Percentiles rank a stretch among this genome's conserved stretches.
Evolutionary conservation across 2,329 filamentous ascomycete genomes (phyloP).

Genomic region (Diplodia corticola): DNA sequence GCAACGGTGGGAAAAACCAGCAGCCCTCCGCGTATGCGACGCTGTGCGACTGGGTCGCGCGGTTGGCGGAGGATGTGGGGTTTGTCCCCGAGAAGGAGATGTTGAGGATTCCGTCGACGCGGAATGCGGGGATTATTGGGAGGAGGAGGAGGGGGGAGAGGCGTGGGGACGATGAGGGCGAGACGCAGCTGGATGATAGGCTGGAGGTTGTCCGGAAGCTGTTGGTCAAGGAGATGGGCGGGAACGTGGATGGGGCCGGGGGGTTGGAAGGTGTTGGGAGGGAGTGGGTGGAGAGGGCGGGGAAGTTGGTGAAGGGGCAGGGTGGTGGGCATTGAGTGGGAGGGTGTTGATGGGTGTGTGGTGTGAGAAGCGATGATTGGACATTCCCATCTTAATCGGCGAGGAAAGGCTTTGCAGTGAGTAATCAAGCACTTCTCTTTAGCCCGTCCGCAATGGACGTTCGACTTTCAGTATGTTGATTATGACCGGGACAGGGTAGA

Average conservation of each 20-base stretch:
- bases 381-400: no score
- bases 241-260: conserved; percentile 38
- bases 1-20: conserved; percentile 30
- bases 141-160: conserved; percentile 40
- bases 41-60: conserved; percentile 74
- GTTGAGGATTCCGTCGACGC: conserved; percentile 86
- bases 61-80: conserved; percentile 69
- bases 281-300: conserved; percentile 55
- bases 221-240: conserved; percentile 54
- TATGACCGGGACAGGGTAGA: no score
- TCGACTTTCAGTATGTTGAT: no score
- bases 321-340: conserved; percentile 45
- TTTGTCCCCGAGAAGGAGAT: conserved; percentile 80
- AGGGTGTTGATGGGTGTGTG: no score
- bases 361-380: no score
- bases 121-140: conserved; percentile 81
- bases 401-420: no score
- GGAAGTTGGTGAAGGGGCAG: conserved; percentile 48
- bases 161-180: conserved; percentile 43
- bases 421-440: no score
- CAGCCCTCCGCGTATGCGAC: conserved; percentile 75
- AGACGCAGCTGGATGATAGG: conserved; percentile 59
- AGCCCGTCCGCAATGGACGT: no score
- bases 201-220: conserved; percentile 62
- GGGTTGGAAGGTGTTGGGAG: conserved; percentile 44